Evolutionary conservation across 371 early-diverging fungal genomes (phyloP).

Genomic region (Chytridiales sp.): DNA sequence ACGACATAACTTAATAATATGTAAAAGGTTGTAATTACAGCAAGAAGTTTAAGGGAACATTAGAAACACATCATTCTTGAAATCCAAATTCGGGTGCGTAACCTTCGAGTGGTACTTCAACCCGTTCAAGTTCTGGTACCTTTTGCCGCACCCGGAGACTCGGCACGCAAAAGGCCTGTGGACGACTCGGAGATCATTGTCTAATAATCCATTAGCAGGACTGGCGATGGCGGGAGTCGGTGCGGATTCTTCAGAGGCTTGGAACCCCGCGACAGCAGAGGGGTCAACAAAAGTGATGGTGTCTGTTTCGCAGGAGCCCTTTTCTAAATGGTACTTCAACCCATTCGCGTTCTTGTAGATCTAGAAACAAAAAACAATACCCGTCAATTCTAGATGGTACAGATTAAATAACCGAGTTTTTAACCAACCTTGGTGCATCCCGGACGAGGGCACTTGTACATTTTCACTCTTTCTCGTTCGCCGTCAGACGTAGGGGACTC

Average conservation of each 20-base stretch:
- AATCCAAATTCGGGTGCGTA: constrained; percentile 33
- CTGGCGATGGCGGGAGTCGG: too few species aligned
- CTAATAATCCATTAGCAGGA: too few species aligned
- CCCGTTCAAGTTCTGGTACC: constrained; percentile 46
- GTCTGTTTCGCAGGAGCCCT: constrained; percentile 46
- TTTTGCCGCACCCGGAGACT: constrained; percentile 30
- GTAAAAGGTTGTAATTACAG: too few species aligned
- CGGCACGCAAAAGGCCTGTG: constrained; percentile 25
- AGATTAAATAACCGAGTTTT: too few species aligned
- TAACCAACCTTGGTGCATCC: too few species aligned
- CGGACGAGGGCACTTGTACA: too few species aligned
- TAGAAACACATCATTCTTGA: constrained; percentile 31
- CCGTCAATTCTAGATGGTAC: too few species aligned
- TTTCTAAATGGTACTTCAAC: constrained; percentile 49
- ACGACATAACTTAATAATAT: too few species aligned
- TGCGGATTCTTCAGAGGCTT: constrained; percentile 22
- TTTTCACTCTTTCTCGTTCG: too few species aligned
- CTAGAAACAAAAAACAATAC: too few species aligned
- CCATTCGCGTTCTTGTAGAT: constrained; percentile 54
- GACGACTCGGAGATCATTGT: constrained; percentile 1
- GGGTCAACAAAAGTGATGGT: constrained; percentile 4
- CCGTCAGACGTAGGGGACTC: too few species aligned
- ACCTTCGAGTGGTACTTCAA: constrained; percentile 45
- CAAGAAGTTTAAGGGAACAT: constrained; percentile 26
- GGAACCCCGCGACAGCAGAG: constrained; percentile 3